These are phyloP conservation scores for Periconia sp. DNA, from an alignment of 2,329 filamentous ascomycete genomes.

Conservation along the genomic window DNA sequence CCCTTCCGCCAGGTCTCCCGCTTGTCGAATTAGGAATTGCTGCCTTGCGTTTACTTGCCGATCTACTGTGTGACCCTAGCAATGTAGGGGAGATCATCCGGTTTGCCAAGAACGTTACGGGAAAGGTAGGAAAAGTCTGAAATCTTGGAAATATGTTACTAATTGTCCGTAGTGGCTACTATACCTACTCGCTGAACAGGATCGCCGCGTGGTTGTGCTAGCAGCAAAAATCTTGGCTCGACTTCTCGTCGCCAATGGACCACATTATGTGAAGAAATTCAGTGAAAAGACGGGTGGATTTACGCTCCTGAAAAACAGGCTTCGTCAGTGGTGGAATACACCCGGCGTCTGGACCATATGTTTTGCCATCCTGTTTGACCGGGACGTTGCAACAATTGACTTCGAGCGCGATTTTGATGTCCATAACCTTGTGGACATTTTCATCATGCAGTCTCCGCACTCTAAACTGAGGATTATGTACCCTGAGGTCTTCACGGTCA, in stretches of 20 bases:
- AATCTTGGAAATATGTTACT: constrained; percentile 24
- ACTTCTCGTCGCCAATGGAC: constrained; percentile 79
- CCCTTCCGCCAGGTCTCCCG: constrained; percentile 41
- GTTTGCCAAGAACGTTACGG: constrained; percentile 92
- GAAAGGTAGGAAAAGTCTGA: constrained; percentile 65
- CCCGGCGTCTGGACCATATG: constrained; percentile 83
- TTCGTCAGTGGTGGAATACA: constrained; percentile 88
- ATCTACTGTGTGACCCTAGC: constrained; percentile 73
- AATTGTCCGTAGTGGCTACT: constrained; percentile 71
- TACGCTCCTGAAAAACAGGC: constrained; percentile 75
- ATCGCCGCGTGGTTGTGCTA: constrained; percentile 78
- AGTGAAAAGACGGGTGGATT: constrained; percentile 85
- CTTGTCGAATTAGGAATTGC: constrained; percentile 73
- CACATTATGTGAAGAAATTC: constrained; percentile 82
- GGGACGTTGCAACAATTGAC: constrained; percentile 74
- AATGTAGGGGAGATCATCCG: constrained; percentile 73
- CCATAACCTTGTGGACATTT: constrained; percentile 71
- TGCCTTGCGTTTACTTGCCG: constrained; percentile 75
- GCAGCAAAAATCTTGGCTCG: constrained; percentile 82
- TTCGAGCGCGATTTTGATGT: constrained; percentile 74
- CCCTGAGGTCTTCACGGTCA: constrained; percentile 76
- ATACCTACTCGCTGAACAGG: constrained; percentile 84
- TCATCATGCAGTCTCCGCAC: constrained; percentile 50
- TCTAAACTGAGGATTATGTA: constrained; percentile 66
- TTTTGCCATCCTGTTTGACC: constrained; percentile 84